Conservation (phyloP, 2,329 filamentous ascomycete genomes). For the Nemania sp. region DNA sequence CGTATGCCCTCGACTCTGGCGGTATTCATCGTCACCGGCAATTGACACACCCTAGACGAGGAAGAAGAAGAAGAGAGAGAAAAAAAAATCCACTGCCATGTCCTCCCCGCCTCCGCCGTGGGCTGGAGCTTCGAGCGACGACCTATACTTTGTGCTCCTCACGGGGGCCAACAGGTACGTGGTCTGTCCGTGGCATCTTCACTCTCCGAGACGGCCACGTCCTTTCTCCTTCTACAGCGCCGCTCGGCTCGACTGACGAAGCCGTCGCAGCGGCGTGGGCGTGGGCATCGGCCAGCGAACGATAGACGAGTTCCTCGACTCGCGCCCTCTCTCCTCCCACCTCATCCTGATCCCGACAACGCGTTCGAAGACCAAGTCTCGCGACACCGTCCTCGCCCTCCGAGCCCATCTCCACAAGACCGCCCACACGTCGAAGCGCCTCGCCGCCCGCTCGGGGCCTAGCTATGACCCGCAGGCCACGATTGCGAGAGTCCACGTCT, state of each 20-base stretch:
- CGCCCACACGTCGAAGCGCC: slow-evolving; percentile 45
- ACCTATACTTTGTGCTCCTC: slow-evolving; percentile 40
- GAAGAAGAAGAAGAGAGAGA: too few relatives aligned
- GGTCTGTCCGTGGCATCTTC: background rate
- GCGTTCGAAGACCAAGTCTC: slow-evolving; percentile 73
- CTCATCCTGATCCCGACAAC: slow-evolving; percentile 85
- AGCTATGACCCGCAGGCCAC: slow-evolving; percentile 49
- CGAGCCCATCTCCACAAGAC: slow-evolving; percentile 63
- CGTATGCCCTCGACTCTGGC: too few relatives aligned
- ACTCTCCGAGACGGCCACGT: background rate
- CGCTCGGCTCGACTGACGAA: slow-evolving; percentile 7
- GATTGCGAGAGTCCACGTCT: slow-evolving; percentile 59
- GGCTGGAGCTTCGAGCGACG: slow-evolving; percentile 39
- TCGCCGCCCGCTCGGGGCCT: slow-evolving; percentile 46
- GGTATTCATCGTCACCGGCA: too few relatives aligned
- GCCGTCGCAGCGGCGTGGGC: slow-evolving; percentile 73
- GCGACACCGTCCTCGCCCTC: slow-evolving; percentile 69
- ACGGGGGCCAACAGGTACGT: slow-evolving; percentile 43
- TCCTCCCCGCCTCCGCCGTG: slow-evolving; percentile 36
- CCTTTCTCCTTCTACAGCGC: background rate
- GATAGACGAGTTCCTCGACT: slow-evolving; percentile 84
- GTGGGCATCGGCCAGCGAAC: slow-evolving; percentile 82
- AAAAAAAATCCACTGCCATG: too few relatives aligned
- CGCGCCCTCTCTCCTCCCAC: slow-evolving; percentile 67
- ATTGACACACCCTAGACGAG: too few relatives aligned